Evolutionary conservation across 768 basidiomycete genomes (phyloP).

Genomic region (Termitomyces eurrhizus): DNA sequence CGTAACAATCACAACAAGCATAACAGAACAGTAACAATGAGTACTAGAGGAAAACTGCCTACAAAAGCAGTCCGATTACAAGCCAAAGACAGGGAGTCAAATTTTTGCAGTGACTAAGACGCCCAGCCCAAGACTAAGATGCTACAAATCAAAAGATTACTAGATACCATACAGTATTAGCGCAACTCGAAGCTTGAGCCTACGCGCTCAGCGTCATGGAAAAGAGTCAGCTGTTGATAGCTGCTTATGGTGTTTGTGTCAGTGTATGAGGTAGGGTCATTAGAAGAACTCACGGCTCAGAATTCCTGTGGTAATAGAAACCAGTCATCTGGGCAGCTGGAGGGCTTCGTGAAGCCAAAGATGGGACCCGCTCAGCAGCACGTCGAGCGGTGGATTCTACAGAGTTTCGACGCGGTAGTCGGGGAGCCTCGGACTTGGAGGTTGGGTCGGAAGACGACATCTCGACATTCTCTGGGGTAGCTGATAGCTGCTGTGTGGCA

Average conservation of each 20-base stretch:
- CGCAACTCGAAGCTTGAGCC: constrained; percentile 87
- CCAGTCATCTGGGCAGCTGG: constrained; percentile 78
- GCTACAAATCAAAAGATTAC: constrained; percentile 13
- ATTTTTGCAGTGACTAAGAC: not conserved
- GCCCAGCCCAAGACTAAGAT: constrained; percentile 12
- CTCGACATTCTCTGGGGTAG: constrained; percentile 23
- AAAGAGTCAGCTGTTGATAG: constrained; percentile 85
- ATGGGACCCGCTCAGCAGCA: constrained; percentile 38
- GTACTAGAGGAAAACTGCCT: constrained; percentile 8
- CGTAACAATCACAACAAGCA: constrained; percentile 6
- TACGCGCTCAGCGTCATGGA: constrained; percentile 69
- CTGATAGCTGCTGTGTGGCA: constrained; percentile 32
- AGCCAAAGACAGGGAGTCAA: constrained; percentile 10
- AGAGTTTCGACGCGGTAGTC: constrained; percentile 38
- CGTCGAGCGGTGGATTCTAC: constrained; percentile 36
- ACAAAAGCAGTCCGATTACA: constrained; percentile 12
- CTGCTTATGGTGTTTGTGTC: constrained; percentile 23
- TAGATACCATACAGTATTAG: constrained; percentile 30
- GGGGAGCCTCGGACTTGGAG: constrained; percentile 31
- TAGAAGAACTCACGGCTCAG: constrained; percentile 69
- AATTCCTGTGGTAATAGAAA: constrained; percentile 92
- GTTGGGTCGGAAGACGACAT: constrained; percentile 25
- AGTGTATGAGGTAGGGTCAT: not conserved
- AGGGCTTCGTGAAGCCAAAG: constrained; percentile 42
- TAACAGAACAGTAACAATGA: constrained; percentile 8